Evolutionary conservation across 805 yeast genomes (phyloP), one percentile per base, ranked within the genome.

Genomic region (Metschnikowia bowlesiae): DNA sequence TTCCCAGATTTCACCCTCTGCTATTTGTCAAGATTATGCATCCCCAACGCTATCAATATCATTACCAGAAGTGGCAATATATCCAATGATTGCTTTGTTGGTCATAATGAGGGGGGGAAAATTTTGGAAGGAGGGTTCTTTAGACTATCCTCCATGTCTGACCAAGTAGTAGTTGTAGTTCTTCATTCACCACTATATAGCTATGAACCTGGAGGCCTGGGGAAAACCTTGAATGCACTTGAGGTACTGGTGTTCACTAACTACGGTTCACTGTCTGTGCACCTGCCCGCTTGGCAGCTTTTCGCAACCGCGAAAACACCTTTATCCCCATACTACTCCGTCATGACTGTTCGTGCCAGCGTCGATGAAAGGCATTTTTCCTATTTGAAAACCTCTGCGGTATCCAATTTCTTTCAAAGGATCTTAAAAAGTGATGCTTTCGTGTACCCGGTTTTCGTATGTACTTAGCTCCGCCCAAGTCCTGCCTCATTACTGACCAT

Each of bases 371-470:
- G 37, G 31, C 36, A 26, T 8, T n/a, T 18, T 26, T 42, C 45
- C 11, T 11, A 30, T 13, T 26, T 42, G 30, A 33, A 14, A 42
- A 42, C 38, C 22, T 22, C 29, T 6, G 13, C 9, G 9, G 13
- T 33, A 9, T 42, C 34, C 9, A 18, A 13, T 11, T 7, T 42
- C 11, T 6, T 9, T 5, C 37, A 42, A 22, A 42, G 45, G 28
- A 6, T 33, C 10, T 14, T 28, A 8, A 42, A 33, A 3, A 42
- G 38, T 31, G 45, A 42, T 42, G 45, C 45, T 9, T 42, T 42
- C n/a, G 26, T 42, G n/a, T 42, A 42, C 26, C 45, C 45, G 22
- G 26, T 42, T 26, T 42, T 33, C 16, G 45, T 42, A 42, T 26
- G 45, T 42, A 22, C 38, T 4, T 4, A 8, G 18, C 31, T n/a